phyloP scores from a whole-genome alignment of 2,329 filamentous ascomycete genomes.

The Zymoseptoria crescenta region DNA sequence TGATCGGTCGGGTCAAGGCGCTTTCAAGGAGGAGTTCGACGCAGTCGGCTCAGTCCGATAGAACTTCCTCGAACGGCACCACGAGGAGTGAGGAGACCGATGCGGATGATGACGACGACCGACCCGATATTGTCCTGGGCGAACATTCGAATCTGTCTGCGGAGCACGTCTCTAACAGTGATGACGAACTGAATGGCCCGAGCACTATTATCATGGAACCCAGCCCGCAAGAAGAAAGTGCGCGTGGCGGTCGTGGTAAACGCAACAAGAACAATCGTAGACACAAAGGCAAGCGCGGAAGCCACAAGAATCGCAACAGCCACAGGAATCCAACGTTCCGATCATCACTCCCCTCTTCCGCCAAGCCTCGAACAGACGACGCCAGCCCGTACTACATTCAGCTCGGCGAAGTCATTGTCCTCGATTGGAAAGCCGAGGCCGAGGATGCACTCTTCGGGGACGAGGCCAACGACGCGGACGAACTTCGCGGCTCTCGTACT shows the following conservation, averaged over 20 bases:
- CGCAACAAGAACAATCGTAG: slow-evolving; percentile 18
- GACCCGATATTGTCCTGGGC: slow-evolving; percentile 21
- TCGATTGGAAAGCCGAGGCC: slow-evolving; percentile 72
- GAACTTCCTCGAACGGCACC: slow-evolving; percentile 8
- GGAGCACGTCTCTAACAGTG: slow-evolving; percentile 9
- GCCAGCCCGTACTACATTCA: slow-evolving; percentile 47
- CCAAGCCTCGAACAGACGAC: slow-evolving; percentile 8
- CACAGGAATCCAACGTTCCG: not conserved
- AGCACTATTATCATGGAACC: slow-evolving; percentile 11
- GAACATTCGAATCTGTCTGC: slow-evolving; percentile 7
- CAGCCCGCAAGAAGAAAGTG: slow-evolving; percentile 5
- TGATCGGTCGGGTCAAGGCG: slow-evolving; percentile 25
- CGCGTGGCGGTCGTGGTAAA: slow-evolving; percentile 3
- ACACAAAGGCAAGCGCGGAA: slow-evolving; percentile 15
- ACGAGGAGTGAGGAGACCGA: slow-evolving; percentile 6
- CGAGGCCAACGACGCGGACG: slow-evolving; percentile 35
- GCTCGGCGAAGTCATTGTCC: slow-evolving; percentile 73
- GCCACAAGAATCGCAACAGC: slow-evolving; percentile 2
- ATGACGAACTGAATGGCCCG: slow-evolving; percentile 10
- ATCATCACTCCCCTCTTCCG: not conserved
- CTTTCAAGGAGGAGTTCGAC: slow-evolving; percentile 18
- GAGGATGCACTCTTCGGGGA: slow-evolving; percentile 62
- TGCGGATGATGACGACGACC: slow-evolving; percentile 20
- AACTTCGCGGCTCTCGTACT: slow-evolving; percentile 50
- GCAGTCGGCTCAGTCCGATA: slow-evolving; percentile 21